Conservation (phyloP, 2,329 filamentous ascomycete species). For the Alternaria conjuncta region DNA sequence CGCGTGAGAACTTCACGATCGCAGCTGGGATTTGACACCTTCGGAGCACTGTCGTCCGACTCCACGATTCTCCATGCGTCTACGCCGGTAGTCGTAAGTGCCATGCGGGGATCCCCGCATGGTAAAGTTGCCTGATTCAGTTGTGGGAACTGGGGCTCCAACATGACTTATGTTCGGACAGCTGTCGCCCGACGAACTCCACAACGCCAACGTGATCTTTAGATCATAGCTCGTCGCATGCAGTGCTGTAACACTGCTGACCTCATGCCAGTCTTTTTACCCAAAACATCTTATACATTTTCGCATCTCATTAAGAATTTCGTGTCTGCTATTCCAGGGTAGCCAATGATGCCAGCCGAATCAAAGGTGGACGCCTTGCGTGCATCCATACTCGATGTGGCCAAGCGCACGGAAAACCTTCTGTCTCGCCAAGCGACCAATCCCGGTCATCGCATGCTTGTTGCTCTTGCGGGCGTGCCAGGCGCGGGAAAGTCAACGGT, state of each 20-base stretch:
- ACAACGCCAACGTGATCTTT: conserved; percentile 3
- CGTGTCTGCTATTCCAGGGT: neutral
- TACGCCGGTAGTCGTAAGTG: conserved; percentile 2
- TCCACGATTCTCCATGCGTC: conserved; percentile 11
- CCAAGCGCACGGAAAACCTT: conserved; percentile 25
- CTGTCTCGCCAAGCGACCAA: conserved; percentile 25
- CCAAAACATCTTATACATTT: neutral
- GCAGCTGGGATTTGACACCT: conserved; percentile 10
- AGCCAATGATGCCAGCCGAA: conserved; percentile 16
- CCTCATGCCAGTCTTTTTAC: neutral
- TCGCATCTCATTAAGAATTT: neutral
- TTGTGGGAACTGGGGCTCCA: conserved; percentile 1
- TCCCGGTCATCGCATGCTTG: conserved; percentile 29
- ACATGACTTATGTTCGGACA: conserved; percentile 22
- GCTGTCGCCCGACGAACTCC: conserved; percentile 31
- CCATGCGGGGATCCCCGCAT: conserved; percentile 7
- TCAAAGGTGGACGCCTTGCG: conserved; percentile 11
- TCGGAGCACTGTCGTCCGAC: conserved; percentile 25
- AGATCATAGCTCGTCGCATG: neutral
- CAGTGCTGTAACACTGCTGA: neutral
- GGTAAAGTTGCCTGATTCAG: conserved; percentile 11
- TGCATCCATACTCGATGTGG: conserved; percentile 24
- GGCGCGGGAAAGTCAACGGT: conserved; percentile 38
- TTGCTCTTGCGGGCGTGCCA: conserved; percentile 37
- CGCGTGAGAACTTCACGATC: conserved; percentile 3